Base-by-base conservation (phyloP, 805 yeast genomes). In the Hyphopichia homilentoma region DNA sequence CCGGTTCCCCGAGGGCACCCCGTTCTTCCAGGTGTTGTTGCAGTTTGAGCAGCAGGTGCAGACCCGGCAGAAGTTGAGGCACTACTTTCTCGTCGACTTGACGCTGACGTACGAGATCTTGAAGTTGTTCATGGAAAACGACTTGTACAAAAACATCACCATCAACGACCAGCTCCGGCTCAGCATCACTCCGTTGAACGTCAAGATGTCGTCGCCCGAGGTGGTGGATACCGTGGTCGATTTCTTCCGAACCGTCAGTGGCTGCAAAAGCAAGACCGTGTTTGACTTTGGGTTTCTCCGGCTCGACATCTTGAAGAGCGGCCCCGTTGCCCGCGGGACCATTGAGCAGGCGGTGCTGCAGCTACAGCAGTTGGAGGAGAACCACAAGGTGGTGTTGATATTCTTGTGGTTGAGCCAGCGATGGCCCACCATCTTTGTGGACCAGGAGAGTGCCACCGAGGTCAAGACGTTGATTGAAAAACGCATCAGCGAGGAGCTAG, bases 341-440 rank as follows among this genome's bases (percentile, higher is more conserved):
- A 33, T 44, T 3, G 50, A 42, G 11, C 37, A 43, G 12, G 48
- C 55, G 2, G 44, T 56, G 13, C 44, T 42, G 15, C 37, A 41
- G 4, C 44, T 60, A 25, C 50, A 50, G 16, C 29, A 52, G 20
- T 58, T 80, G 14, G 97, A 88, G 51, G 69, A 71, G 4, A 61
- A 82, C 37, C 95, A 88, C 59, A 77, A 77, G 42, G 61, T 75
- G 27, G 68, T 85, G 12, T 70, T 79, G 44, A 59, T 84, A 5
- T 90, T 77, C 50, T 63, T 86, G 50, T 90, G 98, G 98, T 65
- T 90, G 40, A 72, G 84, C 34, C 89, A 85, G 53, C 66, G 97
- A 48, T 90, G 82, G 65, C 95, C 97, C 1, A 77, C 81, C 19
- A 70, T 77, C 31, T 85, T 88, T 45, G 74, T 83, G 12, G 96